Percentiles rank a stretch among this genome's conserved stretches.
Conservation (phyloP, 768 basidiomycete species). For the Amylocystis lapponica region DNA sequence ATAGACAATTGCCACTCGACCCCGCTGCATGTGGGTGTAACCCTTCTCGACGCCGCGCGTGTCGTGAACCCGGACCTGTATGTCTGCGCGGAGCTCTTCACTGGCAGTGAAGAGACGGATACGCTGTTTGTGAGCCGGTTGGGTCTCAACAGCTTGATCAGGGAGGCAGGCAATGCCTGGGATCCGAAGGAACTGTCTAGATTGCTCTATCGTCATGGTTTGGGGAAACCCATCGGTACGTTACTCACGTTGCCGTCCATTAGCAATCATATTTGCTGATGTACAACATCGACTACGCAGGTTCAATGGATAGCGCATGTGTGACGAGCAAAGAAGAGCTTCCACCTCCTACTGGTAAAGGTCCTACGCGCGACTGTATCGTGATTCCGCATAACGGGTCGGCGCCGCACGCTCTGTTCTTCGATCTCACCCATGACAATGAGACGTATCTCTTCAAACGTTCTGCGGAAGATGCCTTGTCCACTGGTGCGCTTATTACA, state of each 20-base stretch:
- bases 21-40: slow-evolving; percentile 92
- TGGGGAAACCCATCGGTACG: slow-evolving; percentile 89
- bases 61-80: slow-evolving; percentile 90
- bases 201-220: slow-evolving; percentile 81
- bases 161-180: slow-evolving; percentile 90
- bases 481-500: slow-evolving; percentile 87
- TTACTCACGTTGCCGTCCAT: slow-evolving; percentile 9
- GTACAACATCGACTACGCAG: slow-evolving; percentile 33
- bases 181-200: slow-evolving; percentile 90
- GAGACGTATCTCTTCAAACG: slow-evolving; percentile 88
- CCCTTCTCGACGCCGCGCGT: slow-evolving; percentile 87
- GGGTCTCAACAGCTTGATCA: slow-evolving; percentile 89
- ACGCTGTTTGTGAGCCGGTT: slow-evolving; percentile 84
- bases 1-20: slow-evolving; percentile 99
- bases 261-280: not conserved
- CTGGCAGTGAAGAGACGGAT: slow-evolving; percentile 93
- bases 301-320: slow-evolving; percentile 92
- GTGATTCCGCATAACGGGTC: slow-evolving; percentile 84
- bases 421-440: slow-evolving; percentile 97
- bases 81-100: slow-evolving; percentile 95
- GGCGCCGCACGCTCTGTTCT: slow-evolving; percentile 86
- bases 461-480: slow-evolving; percentile 91
- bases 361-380: slow-evolving; percentile 64
- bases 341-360: slow-evolving; percentile 77
- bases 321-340: slow-evolving; percentile 73